Conservation (phyloP, 306 rosid species). For the Trifolium pratense region DNA sequence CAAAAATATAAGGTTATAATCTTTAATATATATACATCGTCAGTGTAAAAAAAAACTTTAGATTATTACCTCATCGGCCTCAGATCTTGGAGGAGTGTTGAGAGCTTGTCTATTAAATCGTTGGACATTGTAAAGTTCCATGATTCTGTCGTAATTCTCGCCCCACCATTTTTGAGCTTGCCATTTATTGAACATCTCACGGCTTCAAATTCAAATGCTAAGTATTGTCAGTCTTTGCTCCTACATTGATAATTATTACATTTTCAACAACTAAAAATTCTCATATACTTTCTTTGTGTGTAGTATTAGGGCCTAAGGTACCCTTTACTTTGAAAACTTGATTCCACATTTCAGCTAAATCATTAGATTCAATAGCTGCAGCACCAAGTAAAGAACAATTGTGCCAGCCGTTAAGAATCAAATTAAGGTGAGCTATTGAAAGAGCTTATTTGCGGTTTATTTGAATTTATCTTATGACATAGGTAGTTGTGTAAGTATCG, state of each 20-base stretch:
- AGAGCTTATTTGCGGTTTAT: too few relatives aligned
- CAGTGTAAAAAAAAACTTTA: neutral
- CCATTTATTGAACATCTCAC: conserved; percentile 87
- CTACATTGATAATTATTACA: conserved; percentile 36
- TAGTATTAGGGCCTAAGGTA: conserved; percentile 32
- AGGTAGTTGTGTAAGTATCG: neutral
- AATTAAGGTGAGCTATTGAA: too few relatives aligned
- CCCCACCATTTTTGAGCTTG: conserved; percentile 99
- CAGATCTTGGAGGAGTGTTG: conserved; percentile 79
- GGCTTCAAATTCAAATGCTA: conserved; percentile 67
- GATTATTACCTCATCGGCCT: conserved; percentile 73
- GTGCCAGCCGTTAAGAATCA: too few relatives aligned
- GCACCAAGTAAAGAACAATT: too few relatives aligned
- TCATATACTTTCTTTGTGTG: neutral
- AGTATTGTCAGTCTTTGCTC: conserved; percentile 50
- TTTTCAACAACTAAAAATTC: conserved; percentile 43
- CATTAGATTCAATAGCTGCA: neutral
- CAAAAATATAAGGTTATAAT: too few relatives aligned
- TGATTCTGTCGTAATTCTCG: conserved; percentile 86
- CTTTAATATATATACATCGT: too few relatives aligned
- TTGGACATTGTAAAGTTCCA: conserved; percentile 93
- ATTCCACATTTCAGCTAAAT: conserved; percentile 9
- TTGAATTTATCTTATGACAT: neutral
- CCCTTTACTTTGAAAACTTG: neutral
- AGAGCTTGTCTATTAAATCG: conserved; percentile 88